Conservation (phyloP, 768 basidiomycete species). For the Tylopilus subfusipes region DNA sequence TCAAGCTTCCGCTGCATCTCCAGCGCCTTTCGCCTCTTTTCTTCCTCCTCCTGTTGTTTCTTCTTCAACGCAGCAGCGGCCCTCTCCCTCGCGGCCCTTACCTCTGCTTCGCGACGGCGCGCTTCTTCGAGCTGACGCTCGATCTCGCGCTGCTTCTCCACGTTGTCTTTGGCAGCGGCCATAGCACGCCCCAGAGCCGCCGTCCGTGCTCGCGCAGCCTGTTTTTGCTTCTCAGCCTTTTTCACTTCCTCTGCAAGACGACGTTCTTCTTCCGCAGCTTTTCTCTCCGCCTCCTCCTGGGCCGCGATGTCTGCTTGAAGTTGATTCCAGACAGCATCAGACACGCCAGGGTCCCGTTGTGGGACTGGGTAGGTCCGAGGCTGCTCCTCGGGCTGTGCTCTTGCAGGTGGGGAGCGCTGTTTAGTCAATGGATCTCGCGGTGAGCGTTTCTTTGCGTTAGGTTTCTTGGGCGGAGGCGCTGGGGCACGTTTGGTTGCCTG, state of each 20-base stretch:
- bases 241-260: constrained; percentile 19
- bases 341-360: constrained; percentile 50
- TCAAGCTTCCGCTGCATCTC: constrained; percentile 43
- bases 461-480: constrained; percentile 18
- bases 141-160: constrained; percentile 20
- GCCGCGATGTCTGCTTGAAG: constrained; percentile 40
- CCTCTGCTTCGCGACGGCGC: constrained; percentile 26
- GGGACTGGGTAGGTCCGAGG: constrained; percentile 7
- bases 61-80: constrained; percentile 28
- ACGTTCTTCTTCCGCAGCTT: constrained; percentile 19
- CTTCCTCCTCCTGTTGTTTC: constrained; percentile 39
- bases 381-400: neutral
- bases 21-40: constrained; percentile 20
- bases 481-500: constrained; percentile 21
- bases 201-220: constrained; percentile 9
- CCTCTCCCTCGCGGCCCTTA: constrained; percentile 24
- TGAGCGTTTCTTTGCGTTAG: too few relatives aligned
- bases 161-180: constrained; percentile 18
- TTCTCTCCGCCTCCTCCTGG: constrained; percentile 16
- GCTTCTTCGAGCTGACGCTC: constrained; percentile 30
- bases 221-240: constrained; percentile 8
- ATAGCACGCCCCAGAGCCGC: constrained; percentile 17
- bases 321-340: constrained; percentile 50
- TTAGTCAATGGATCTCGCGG: neutral
- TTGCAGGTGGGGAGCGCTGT: constrained; percentile 1